Conservation (phyloP, 805 yeast genomes). For the Kurtzmaniella cleridarum region DNA sequence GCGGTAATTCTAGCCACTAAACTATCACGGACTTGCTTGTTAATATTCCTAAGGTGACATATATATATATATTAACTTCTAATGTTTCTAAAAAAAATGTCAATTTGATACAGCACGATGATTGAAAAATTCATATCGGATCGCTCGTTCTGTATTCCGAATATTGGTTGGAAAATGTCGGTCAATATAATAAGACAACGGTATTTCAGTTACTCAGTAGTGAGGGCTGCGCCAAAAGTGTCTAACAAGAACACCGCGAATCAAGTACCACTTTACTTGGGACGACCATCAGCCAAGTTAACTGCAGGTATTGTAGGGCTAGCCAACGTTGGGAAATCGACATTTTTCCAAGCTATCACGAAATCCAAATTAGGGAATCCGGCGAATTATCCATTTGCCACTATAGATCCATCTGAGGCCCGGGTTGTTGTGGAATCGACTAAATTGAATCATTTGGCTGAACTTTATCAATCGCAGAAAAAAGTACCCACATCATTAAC, state of each 20-base stretch:
- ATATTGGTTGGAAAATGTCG: too few species aligned
- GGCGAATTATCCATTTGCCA: slow-evolving; percentile 63
- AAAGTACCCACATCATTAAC: slow-evolving; percentile 52
- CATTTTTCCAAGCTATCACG: slow-evolving; percentile 52
- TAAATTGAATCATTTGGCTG: slow-evolving; percentile 43
- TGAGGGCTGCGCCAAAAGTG: too few species aligned
- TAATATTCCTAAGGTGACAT: neutral
- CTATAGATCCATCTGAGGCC: slow-evolving; percentile 70
- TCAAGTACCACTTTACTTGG: slow-evolving; percentile 12
- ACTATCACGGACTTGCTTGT: slow-evolving; percentile 11
- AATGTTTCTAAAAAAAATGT: too few species aligned
- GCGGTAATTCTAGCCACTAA: slow-evolving; percentile 16
- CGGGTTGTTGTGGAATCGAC: slow-evolving; percentile 47
- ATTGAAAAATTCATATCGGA: too few species aligned
- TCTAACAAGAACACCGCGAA: neutral
- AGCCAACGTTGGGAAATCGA: slow-evolving; percentile 54
- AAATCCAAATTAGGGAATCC: slow-evolving; percentile 53
- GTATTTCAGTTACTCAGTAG: too few species aligned
- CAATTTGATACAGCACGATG: too few species aligned
- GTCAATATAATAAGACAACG: too few species aligned
- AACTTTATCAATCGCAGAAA: slow-evolving; percentile 44
- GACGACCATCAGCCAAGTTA: slow-evolving; percentile 34
- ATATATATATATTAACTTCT: too few species aligned
- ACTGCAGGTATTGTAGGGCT: slow-evolving; percentile 48
- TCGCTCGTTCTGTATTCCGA: too few species aligned